Base-by-base conservation (phyloP, 2,329 filamentous ascomycete species). In the Berkeleyomyces rouxiae region DNA sequence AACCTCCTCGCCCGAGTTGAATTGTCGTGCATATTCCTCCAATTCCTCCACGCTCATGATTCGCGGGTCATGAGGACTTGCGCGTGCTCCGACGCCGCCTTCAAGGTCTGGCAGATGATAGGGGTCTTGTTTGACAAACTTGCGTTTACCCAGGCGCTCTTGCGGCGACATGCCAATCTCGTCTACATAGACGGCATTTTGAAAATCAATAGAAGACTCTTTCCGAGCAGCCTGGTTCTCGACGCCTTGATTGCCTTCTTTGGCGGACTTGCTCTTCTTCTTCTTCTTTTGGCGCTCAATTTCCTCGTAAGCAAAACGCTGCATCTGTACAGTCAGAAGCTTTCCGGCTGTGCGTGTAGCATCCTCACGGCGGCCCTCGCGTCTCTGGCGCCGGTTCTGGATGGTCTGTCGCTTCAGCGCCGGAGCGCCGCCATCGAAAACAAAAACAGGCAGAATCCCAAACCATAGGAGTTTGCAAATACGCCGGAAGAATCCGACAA, bases 381-480 rank as follows among this genome's bases (percentile, higher is more conserved):
- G 81, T 65, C 90, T 80, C 65, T 81, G 81, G 72, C 91, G 90
- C 49, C 93, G 80, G 60, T 80, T 82, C 65, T 83, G 83, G 65
- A 99, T 91, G 0, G 93, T 99, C 72, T 95, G 88, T 63, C 92
- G 81, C 77, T 99, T 99, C 66, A 99, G 79, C 2, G 83, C 79
- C 0, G 95, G 95, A 0, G 93, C 95, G 51, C 92, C 93, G 65
- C 95, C 93, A 74, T 99, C 93, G 72, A 99, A 99, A 11, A 99
- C 91, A 72, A 99, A 99, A 53, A 99, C 90, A 0, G 93, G 95
- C 66, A 87, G 88, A 72, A 99, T 96, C 59, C 95, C 93, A 70
- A 93, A 92, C 81, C 92, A 99, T 1, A 99, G 81, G 1, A 99
- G 81, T 72, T 99, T 99, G 80, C 93, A 99, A 72, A 99, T 96